phyloP scores from a whole-genome alignment of 495 filamentous ascomycete species.

The Aspergillus nidulans region DNA sequence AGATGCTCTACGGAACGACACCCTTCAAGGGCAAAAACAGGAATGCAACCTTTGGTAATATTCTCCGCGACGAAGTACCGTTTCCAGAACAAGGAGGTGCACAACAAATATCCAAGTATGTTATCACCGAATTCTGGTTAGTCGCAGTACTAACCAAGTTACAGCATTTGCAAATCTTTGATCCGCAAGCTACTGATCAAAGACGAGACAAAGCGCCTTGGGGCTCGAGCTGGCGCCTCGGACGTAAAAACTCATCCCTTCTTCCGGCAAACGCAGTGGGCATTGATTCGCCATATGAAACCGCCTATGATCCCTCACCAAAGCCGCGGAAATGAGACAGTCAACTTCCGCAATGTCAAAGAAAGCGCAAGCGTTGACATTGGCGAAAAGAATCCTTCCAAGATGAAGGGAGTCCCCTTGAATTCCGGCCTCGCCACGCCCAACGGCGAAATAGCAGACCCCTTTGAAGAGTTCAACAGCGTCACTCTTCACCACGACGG shows the following conservation, averaged over 20 bases:
- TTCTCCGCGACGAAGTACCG: constrained; percentile 86
- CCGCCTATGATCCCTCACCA: constrained; percentile 97
- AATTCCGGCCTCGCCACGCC: constrained; percentile 83
- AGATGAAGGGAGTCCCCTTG: constrained; percentile 72
- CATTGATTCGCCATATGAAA: constrained; percentile 93
- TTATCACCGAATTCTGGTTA: constrained; percentile 6
- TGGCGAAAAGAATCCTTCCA: constrained; percentile 53
- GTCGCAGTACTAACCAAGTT: constrained; percentile 1
- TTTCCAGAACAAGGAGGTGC: constrained; percentile 86
- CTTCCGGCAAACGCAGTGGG: constrained; percentile 95
- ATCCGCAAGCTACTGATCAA: constrained; percentile 97
- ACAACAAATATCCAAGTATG: constrained; percentile 87
- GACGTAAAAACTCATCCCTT: constrained; percentile 97
- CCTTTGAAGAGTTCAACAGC: constrained; percentile 98
- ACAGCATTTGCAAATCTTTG: constrained; percentile 88
- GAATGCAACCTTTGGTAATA: constrained; percentile 97
- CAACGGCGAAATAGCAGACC: constrained; percentile 79
- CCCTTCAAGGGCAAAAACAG: constrained; percentile 99
- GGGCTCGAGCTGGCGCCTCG: constrained; percentile 89
- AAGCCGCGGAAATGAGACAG: constrained; percentile 84
- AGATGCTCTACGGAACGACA: constrained; percentile 98
- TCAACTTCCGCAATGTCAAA: constrained; percentile 97
- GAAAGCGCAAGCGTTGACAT: constrained; percentile 96
- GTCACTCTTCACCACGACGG: constrained; percentile 97
- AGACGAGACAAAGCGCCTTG: constrained; percentile 91